Evolutionary conservation across 208 protist species (phyloP).

Genomic region (Porcisia deanei): DNA sequence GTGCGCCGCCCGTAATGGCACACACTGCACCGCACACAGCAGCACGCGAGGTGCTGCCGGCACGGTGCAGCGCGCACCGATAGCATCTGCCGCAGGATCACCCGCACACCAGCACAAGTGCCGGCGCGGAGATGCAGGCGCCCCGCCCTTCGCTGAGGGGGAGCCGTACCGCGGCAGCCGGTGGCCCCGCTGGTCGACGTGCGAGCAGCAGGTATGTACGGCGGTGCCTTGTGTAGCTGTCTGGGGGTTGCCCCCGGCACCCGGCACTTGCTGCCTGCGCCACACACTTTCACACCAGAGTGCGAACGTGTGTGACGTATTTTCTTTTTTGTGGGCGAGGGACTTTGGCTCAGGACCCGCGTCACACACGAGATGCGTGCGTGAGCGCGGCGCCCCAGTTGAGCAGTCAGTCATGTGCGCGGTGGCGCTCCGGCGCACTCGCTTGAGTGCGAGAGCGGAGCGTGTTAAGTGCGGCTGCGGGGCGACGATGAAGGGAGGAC

Average conservation of each 20-base stretch:
- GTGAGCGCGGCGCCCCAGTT: constrained; percentile 22
- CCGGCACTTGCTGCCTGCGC: constrained; percentile 59
- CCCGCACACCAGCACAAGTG: constrained; percentile 25
- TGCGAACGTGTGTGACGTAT: constrained; percentile 4
- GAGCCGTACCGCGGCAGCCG: constrained; percentile 30
- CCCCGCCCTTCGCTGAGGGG: constrained; percentile 22
- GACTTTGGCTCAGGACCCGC: constrained; percentile 78
- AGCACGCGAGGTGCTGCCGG: constrained; percentile 8
- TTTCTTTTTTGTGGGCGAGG: constrained; percentile 37
- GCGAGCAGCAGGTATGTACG: constrained; percentile 37
- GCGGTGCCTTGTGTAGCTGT: constrained; percentile 27
- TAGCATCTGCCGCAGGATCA: constrained; percentile 31
- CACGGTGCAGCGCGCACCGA: constrained; percentile 12
- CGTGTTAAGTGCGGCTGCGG: constrained; percentile 21
- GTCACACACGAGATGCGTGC: constrained; percentile 17
- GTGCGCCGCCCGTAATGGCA: constrained; percentile 25
- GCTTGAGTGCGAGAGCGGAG: background rate
- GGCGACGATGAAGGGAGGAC: constrained; percentile 14
- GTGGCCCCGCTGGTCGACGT: constrained; percentile 27
- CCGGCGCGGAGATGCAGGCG: constrained; percentile 27
- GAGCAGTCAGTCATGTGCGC: constrained; percentile 30
- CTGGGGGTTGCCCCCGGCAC: constrained; percentile 36
- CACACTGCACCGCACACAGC: constrained; percentile 8
- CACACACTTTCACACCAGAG: background rate
- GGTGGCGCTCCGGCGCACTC: constrained; percentile 9